Evolutionary conservation across 352 stramenopile species (phyloP), one percentile per base, ranked within the genome.

Genomic region (Globisporangium cystogenes): DNA sequence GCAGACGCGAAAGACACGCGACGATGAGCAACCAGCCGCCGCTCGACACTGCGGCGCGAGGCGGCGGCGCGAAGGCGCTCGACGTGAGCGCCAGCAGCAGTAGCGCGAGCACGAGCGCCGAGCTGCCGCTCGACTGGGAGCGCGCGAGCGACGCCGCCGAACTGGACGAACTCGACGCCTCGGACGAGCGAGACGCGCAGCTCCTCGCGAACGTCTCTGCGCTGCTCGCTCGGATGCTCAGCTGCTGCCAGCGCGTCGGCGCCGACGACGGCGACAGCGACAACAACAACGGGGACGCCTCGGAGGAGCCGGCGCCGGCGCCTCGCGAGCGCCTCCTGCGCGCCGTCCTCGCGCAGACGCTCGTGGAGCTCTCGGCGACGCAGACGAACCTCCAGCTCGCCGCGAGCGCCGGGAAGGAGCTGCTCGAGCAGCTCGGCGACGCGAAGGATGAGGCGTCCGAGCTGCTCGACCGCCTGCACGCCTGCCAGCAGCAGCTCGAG

Each of bases 331-430:
- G 41, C 24, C n/a, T 68, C 29, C 55, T 86, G 16, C 60, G 69
- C 23, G 44, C 60, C 18, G 70, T 65, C 26, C 57, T 86, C 35
- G 66, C 70, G 14, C 57, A 56, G 21, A 53, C 65, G n/a, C 47
- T 84, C 11, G 15, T 78, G 33, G 72, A 85, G 31, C 68, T 85
- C 18, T 62, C 74, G 1, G 33, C 44, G 0, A 74, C 78, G 50
- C 68, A 75, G 29, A 62, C 72, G 10, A 80, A 76, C 21, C 51
- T 83, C 7, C 68, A 59, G 11, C 52, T 86, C 42, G 76, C 76
- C 26, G 76, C 76, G 2, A 68, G 59, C 20, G 74, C 74, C 12
- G 76, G 76, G 18, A 84, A 77, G 29, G 57, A 54, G 36, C 60
- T 87, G 37, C 57, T 86, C 10, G 57, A 79, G 29, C 68, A 83